Percentiles rank a stretch among this genome's conserved stretches.
phyloP scores from a whole-genome alignment of 106 monocot genomes.

The Agapanthus africanus region DNA sequence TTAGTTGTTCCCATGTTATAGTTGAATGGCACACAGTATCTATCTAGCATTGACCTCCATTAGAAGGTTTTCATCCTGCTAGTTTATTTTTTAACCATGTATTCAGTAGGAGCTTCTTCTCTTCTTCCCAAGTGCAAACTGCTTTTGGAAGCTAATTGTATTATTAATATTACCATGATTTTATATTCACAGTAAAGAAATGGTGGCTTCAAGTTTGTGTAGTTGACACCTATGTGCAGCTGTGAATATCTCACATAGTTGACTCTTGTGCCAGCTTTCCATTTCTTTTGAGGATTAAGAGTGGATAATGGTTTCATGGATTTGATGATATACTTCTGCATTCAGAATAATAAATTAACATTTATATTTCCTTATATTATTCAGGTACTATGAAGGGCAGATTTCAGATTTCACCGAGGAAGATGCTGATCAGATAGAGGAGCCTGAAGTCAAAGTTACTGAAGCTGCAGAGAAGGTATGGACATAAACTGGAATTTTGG shows the following conservation, averaged over 20 bases:
- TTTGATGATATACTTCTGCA: neutral
- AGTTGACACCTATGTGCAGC: neutral
- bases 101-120: neutral
- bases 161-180: neutral
- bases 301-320: neutral
- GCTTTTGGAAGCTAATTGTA: neutral
- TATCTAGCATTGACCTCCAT: neutral
- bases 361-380: slow-evolving; percentile 1
- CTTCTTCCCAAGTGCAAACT: neutral
- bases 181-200: neutral
- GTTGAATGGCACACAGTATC: neutral
- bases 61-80: neutral
- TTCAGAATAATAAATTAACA: neutral
- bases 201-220: neutral
- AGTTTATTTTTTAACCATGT: too few species aligned
- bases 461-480: slow-evolving; percentile 93
- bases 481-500: neutral
- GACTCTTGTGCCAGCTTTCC: neutral
- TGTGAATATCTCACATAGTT: slow-evolving; percentile 3
- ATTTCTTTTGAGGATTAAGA: neutral
- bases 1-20: neutral
- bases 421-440: slow-evolving; percentile 40
- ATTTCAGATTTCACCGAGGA: slow-evolving; percentile 48
- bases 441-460: slow-evolving; percentile 39
- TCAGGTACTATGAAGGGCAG: slow-evolving; percentile 90